phyloP scores from a whole-genome alignment of 1,284 basidiomycete species.

The Microbotryum saponariae region DNA sequence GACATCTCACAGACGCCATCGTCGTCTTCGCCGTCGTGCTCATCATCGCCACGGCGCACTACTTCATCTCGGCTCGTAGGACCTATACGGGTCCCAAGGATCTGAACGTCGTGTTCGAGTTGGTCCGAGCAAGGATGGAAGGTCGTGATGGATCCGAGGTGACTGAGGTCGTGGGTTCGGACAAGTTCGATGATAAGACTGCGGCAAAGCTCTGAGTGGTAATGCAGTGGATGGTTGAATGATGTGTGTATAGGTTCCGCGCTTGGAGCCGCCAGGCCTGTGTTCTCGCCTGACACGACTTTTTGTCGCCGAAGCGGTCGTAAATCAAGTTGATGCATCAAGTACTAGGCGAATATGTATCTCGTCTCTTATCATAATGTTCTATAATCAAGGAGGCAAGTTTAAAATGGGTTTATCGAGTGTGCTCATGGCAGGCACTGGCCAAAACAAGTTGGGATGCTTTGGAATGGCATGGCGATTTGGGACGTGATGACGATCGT shows the following conservation, averaged over 20 bases:
- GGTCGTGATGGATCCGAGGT: conserved; percentile 10
- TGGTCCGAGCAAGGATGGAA: conserved; percentile 14
- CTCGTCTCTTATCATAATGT: no score
- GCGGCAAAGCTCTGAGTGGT: neutral
- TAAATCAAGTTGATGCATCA: neutral
- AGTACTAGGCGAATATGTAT: no score
- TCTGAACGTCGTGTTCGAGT: conserved; percentile 45
- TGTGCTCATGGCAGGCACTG: neutral
- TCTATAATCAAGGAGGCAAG: no score
- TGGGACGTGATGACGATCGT: neutral
- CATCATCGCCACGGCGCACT: conserved; percentile 39
- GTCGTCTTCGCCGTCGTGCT: conserved; percentile 29
- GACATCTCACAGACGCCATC: conserved; percentile 26
- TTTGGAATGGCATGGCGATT: neutral
- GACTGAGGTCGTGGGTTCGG: neutral
- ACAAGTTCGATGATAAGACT: neutral
- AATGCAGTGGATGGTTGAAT: neutral
- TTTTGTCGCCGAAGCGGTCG: neutral
- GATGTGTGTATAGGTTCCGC: neutral
- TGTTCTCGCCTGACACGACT: no score
- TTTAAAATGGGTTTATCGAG: neutral
- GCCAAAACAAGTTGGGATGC: no score
- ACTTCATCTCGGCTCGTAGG: conserved; percentile 41
- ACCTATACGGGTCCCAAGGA: conserved; percentile 43
- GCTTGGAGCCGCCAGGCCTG: no score